These are phyloP conservation scores for Sugiyamaella pinicola DNA, from an alignment of 1,139 yeast genomes.

Conservation along the genomic window DNA sequence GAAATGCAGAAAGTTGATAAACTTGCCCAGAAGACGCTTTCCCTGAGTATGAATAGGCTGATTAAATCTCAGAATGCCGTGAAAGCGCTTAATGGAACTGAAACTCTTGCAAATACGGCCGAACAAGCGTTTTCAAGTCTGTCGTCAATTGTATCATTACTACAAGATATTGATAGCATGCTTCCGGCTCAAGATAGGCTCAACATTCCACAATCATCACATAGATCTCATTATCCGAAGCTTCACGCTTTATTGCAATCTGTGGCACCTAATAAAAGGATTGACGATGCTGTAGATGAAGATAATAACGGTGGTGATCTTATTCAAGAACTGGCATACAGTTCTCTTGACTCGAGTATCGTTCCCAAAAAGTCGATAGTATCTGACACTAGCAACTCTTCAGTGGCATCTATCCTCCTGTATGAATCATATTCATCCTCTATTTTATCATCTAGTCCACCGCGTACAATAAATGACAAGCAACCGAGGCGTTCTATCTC, in stretches of 20 bases:
- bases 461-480: no score
- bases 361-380: no score
- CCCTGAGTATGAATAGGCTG: constrained; percentile 4
- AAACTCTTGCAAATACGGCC: constrained; percentile 5
- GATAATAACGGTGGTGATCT: no score
- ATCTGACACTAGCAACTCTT: not conserved
- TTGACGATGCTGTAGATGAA: not conserved
- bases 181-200: constrained; percentile 19
- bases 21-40: constrained; percentile 3
- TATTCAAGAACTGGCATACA: no score
- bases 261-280: not conserved
- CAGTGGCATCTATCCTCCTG: no score
- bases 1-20: constrained; percentile 15
- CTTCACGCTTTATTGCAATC: constrained; percentile 15
- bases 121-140: constrained; percentile 14
- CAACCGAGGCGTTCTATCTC: constrained; percentile 14
- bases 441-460: no score
- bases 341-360: no score
- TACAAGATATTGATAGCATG: constrained; percentile 17
- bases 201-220: constrained; percentile 12
- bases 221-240: constrained; percentile 18
- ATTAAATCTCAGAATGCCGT: not conserved
- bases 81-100: constrained; percentile 8
- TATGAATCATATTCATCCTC: no score
- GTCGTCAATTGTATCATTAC: constrained; percentile 12